Base-by-base conservation (phyloP, 1,139 yeast genomes). In the Candida buenavistaensis region DNA sequence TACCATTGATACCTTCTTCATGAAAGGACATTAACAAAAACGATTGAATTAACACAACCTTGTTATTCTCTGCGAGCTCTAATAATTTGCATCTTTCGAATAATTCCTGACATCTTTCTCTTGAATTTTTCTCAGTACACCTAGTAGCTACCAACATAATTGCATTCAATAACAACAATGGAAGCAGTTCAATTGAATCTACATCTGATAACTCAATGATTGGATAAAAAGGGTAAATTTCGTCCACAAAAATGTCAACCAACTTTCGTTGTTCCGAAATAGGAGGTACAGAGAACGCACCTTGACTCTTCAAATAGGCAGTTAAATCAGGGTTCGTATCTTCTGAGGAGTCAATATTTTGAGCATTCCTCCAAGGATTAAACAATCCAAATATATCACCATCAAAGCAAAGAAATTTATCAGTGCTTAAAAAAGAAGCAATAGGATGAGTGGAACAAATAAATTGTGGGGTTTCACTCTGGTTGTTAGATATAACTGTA, bases 361-460 rank as follows among this genome's bases (percentile, higher is more conserved):
- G 38, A 4, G 48, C 30, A 17, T 45, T 53, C 40, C 59, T 44
- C 63, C 64, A 57, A 0, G 63, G 62, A 32, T 50, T 57, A 37
- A 44, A 58, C 6, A 57, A 36, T 6, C 60, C 57, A 33, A 53
- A 51, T 14, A 43, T 43, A 20, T 57, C 61, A 1, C 62, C 63
- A 19, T 57, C 55, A 25, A 55, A 47, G 22, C 62, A 51, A 21
- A 57, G 36, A 36, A 57, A 52, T 5, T 59, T 51, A 32, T 57
- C 63, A 32, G 57, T 43, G 28, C 61, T 55, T 14, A 58, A 40
- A 9, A 57, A 40, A 28, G 55, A 57, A 2, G 63, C 59, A 24
- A 57, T 39, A 6, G 62, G 62, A 34, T 57, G 62, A 3, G 61
- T 52, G 1, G 62, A 47, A 27, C 57, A 54, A 4, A 57, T 52